phyloP scores from a whole-genome alignment of 2,329 filamentous ascomycete genomes.

The Hyphodiscus sp. region DNA sequence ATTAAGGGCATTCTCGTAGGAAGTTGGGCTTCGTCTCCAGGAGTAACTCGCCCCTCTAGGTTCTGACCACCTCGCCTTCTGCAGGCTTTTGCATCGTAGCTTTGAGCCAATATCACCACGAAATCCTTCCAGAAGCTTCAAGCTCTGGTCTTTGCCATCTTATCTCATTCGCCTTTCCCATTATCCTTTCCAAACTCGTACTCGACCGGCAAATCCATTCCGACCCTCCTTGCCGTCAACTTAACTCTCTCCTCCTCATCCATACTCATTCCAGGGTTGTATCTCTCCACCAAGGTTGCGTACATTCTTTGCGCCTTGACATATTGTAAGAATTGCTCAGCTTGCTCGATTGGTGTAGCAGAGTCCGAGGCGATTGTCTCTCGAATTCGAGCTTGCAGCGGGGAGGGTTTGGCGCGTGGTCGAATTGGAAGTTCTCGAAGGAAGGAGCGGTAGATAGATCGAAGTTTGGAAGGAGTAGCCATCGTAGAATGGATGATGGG shows the following conservation, averaged over 20 bases:
- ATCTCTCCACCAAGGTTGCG: conserved; percentile 73
- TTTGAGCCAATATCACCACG: neutral
- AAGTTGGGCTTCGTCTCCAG: neutral
- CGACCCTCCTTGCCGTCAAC: conserved; percentile 78
- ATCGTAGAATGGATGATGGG: conserved; percentile 11
- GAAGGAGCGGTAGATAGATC: conserved; percentile 79
- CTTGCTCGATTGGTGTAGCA: conserved; percentile 39
- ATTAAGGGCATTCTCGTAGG: neutral
- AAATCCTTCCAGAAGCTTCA: neutral
- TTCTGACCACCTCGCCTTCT: neutral
- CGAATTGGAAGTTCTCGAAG: conserved; percentile 83
- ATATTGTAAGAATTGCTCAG: conserved; percentile 76
- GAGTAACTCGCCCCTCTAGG: neutral
- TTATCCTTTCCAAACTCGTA: conserved; percentile 25
- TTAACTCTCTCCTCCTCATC: conserved; percentile 77
- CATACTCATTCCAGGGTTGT: conserved; percentile 90
- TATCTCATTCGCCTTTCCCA: conserved; percentile 1
- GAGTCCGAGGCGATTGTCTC: conserved; percentile 44
- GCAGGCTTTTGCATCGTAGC: neutral
- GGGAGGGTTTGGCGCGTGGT: conserved; percentile 50
- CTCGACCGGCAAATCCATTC: conserved; percentile 78
- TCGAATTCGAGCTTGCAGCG: conserved; percentile 65
- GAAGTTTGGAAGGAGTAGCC: conserved; percentile 44
- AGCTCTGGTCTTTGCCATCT: neutral
- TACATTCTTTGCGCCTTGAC: conserved; percentile 82